phyloP scores from a whole-genome alignment of 108 stramenopile genomes.

The Conticribra weissflogii region DNA sequence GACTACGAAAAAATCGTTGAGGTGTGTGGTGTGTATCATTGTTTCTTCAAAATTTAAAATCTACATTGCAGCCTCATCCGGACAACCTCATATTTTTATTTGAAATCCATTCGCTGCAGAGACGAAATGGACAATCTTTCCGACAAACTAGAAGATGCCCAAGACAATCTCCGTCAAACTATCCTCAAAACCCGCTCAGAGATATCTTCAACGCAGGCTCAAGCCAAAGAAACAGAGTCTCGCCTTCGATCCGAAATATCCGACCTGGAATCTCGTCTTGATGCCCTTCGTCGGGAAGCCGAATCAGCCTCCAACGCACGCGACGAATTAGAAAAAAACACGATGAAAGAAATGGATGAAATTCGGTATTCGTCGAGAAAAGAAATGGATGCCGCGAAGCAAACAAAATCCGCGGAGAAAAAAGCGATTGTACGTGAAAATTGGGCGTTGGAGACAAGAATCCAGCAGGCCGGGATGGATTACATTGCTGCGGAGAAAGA shows the following conservation, averaged over 20 bases:
- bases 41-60: not conserved
- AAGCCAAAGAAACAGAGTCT: conserved; percentile 26
- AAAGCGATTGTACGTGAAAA: conserved; percentile 16
- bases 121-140: conserved; percentile 33
- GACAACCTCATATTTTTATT: not conserved
- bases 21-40: conserved; percentile 14
- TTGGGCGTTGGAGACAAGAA: conserved; percentile 32
- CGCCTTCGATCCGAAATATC: conserved; percentile 27
- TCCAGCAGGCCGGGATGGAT: conserved; percentile 21
- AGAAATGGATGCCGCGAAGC: conserved; percentile 16
- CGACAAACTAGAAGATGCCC: conserved; percentile 29
- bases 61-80: not conserved
- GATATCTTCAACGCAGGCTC: conserved; percentile 20
- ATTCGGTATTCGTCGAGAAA: conserved; percentile 8
- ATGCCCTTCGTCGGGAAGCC: conserved; percentile 23
- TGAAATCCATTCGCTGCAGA: conserved; percentile 10
- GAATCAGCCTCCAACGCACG: not conserved
- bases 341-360: conserved; percentile 22
- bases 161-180: conserved; percentile 36
- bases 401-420: conserved; percentile 3
- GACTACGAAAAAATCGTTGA: conserved; percentile 10
- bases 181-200: conserved; percentile 17
- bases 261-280: conserved; percentile 30
- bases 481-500: conserved; percentile 11
- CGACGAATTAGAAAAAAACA: conserved; percentile 7